Evolutionary conservation across 2,329 filamentous ascomycete species (phyloP).

Genomic region (Pleoardoris graminearum): DNA sequence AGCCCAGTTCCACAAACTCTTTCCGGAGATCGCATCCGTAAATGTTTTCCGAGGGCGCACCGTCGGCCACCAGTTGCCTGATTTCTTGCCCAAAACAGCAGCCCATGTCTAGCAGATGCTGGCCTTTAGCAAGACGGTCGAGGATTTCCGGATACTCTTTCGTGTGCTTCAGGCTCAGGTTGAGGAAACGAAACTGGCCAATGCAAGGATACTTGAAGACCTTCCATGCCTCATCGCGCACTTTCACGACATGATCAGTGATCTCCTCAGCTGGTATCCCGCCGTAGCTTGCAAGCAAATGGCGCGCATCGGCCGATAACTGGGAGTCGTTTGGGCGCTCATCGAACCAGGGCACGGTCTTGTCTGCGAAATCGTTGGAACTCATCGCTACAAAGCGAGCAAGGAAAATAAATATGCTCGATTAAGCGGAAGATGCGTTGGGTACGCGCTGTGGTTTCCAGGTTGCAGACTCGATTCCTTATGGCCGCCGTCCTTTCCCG

Average conservation of each 20-base stretch:
- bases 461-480: not conserved
- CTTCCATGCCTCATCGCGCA: conserved; percentile 32
- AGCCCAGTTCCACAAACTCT: conserved; percentile 60
- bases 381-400: not conserved
- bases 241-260: conserved; percentile 33
- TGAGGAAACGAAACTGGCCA: conserved; percentile 38
- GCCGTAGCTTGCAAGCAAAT: conserved; percentile 44
- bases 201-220: conserved; percentile 40
- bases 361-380: not conserved
- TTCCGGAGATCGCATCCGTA: conserved; percentile 46
- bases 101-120: conserved; percentile 47
- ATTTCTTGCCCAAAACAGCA: conserved; percentile 53
- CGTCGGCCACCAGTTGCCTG: conserved; percentile 45
- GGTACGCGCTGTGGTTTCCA: not conserved
- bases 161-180: conserved; percentile 26
- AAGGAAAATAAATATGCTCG: not conserved
- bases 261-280: conserved; percentile 38
- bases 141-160: conserved; percentile 32
- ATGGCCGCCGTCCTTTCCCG: too few species aligned
- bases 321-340: conserved; percentile 24
- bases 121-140: conserved; percentile 28
- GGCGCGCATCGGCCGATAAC: conserved; percentile 30
- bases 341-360: conserved; percentile 32
- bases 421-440: not conserved
- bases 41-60: conserved; percentile 45